phyloP scores from a whole-genome alignment of 495 filamentous ascomycete genomes.

The Talaromyces proteolyticus region DNA sequence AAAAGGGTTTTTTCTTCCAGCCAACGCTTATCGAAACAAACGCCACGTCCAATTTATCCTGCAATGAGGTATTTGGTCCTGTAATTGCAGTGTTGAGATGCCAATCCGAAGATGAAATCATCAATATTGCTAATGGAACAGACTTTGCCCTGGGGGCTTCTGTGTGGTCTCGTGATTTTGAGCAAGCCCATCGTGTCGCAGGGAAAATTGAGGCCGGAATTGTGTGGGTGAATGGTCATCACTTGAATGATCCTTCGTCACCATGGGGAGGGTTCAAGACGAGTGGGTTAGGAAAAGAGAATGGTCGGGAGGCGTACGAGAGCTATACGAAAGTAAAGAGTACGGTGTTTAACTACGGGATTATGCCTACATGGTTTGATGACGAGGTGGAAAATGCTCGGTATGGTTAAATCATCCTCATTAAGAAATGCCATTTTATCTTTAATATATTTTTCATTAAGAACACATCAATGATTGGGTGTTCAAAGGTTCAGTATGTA shows the following conservation, averaged over 20 bases:
- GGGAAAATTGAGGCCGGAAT: slow-evolving; percentile 52
- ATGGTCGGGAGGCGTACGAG: slow-evolving; percentile 50
- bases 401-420: slow-evolving; percentile 34
- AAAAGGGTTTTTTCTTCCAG: slow-evolving; percentile 51
- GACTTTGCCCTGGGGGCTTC: slow-evolving; percentile 48
- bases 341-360: slow-evolving; percentile 52
- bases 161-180: slow-evolving; percentile 53
- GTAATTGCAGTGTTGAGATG: slow-evolving; percentile 42
- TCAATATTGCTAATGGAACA: slow-evolving; percentile 42
- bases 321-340: slow-evolving; percentile 54
- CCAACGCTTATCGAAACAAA: slow-evolving; percentile 46
- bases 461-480: background rate
- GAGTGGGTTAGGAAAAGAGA: slow-evolving; percentile 53
- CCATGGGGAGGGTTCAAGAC: slow-evolving; percentile 53
- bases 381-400: slow-evolving; percentile 33
- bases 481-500: slow-evolving; percentile 66
- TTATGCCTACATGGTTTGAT: slow-evolving; percentile 43
- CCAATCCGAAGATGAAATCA: slow-evolving; percentile 40
- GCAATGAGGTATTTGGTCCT: slow-evolving; percentile 45
- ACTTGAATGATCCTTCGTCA: slow-evolving; percentile 55
- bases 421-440: too few relatives aligned
- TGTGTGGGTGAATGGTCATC: slow-evolving; percentile 59
- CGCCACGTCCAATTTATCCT: slow-evolving; percentile 21
- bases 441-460: slow-evolving; percentile 23
- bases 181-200: slow-evolving; percentile 51